A percentile compares a stretch with the other conserved stretches of the same genome.
These are phyloP conservation scores for Sphaerostilbella broomeana DNA, from an alignment of 2,329 filamentous ascomycete genomes.

Conservation along the genomic window DNA sequence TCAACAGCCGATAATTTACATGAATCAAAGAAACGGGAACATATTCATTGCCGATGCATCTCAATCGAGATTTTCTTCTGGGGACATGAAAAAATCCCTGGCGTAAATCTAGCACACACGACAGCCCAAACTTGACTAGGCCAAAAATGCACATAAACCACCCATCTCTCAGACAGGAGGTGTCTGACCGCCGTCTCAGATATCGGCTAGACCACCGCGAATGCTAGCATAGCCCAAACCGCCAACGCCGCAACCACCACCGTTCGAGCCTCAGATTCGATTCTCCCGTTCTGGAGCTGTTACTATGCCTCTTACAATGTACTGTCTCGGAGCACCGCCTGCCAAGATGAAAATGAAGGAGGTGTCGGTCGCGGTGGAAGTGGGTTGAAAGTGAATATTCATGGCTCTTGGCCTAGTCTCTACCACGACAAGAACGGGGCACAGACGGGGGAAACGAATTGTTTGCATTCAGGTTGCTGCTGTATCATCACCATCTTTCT, in stretches of 20 bases:
- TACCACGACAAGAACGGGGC: not conserved
- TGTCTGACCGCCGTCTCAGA: slow-evolving; percentile 27
- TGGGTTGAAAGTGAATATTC: too few relatives aligned
- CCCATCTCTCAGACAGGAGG: slow-evolving; percentile 20
- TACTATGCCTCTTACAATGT: slow-evolving; percentile 8
- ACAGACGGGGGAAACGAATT: not conserved
- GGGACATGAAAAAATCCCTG: slow-evolving; percentile 5
- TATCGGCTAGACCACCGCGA: slow-evolving; percentile 3
- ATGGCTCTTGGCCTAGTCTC: too few relatives aligned
- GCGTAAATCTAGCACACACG: slow-evolving; percentile 3
- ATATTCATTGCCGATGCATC: too few relatives aligned
- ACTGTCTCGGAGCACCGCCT: slow-evolving; percentile 8
- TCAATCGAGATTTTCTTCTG: too few relatives aligned
- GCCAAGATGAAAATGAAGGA: too few relatives aligned
- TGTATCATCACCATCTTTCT: too few relatives aligned
- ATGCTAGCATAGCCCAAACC: slow-evolving; percentile 2
- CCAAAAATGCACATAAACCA: too few relatives aligned
- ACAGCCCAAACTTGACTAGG: too few relatives aligned
- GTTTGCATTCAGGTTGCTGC: not conserved
- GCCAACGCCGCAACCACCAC: slow-evolving; percentile 4
- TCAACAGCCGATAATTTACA: too few relatives aligned
- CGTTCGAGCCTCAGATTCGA: slow-evolving; percentile 11
- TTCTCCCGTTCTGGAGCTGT: slow-evolving; percentile 1
- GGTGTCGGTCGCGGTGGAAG: too few relatives aligned
- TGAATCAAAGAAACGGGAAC: too few relatives aligned